These are phyloP conservation scores for Acmispon strigosus DNA, from an alignment of 306 rosid genomes.

Conservation along the genomic window DNA sequence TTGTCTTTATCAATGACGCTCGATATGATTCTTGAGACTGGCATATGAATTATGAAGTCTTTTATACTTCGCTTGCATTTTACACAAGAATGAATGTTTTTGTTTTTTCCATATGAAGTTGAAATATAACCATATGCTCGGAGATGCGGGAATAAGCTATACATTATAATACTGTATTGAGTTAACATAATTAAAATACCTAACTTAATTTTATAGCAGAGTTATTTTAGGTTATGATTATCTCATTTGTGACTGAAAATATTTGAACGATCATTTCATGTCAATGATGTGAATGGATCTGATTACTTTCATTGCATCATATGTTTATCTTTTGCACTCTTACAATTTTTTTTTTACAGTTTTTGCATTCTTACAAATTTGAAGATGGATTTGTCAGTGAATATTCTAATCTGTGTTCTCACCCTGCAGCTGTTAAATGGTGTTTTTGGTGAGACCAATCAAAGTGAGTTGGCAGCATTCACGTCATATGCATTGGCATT, in stretches of 20 bases:
- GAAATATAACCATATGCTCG: not conserved
- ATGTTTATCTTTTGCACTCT: not conserved
- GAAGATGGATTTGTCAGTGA: slow-evolving; percentile 9
- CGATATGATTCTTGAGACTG: no score
- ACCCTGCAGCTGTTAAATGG: slow-evolving; percentile 70
- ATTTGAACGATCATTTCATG: not conserved
- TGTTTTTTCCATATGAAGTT: not conserved
- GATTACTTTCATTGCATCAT: slow-evolving; percentile 11
- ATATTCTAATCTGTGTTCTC: slow-evolving; percentile 9
- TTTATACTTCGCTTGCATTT: no score
- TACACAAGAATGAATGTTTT: not conserved
- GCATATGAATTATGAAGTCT: no score
- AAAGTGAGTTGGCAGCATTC: slow-evolving; percentile 94
- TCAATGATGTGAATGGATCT: not conserved
- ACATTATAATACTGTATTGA: not conserved
- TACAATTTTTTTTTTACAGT: no score
- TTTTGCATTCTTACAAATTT: not conserved
- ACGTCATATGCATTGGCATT: slow-evolving; percentile 93
- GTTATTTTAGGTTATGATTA: not conserved
- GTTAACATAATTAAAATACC: not conserved
- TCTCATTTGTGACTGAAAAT: not conserved
- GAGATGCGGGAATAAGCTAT: not conserved
- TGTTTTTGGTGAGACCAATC: slow-evolving; percentile 88
- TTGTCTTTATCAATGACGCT: no score
- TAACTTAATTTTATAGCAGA: not conserved